Evolutionary conservation across 768 basidiomycete species (phyloP).

Genomic region (Suillus clintonianus): DNA sequence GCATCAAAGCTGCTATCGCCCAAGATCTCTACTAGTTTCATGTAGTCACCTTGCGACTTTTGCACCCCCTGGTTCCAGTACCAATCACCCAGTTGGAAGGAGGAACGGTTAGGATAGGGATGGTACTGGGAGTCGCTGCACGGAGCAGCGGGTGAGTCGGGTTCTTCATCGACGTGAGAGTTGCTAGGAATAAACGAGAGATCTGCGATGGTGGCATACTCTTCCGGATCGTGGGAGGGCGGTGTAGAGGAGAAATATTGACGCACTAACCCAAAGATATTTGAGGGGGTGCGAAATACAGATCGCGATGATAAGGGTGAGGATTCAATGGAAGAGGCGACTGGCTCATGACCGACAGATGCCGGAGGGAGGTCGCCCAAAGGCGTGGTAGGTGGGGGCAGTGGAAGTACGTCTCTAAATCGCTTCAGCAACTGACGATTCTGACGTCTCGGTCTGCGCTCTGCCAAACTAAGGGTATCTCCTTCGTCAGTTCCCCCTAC

Average conservation of each 20-base stretch:
- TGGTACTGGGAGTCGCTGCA: background rate
- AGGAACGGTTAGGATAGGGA: slow-evolving; percentile 16
- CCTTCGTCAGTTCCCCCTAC: no score
- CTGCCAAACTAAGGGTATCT: background rate
- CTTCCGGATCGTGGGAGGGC: background rate
- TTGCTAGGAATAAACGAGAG: background rate
- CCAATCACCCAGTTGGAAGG: background rate
- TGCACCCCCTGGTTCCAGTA: slow-evolving; percentile 7
- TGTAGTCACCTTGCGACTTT: background rate
- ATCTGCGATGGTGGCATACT: background rate
- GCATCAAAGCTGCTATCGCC: slow-evolving; percentile 2
- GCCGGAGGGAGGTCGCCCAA: background rate
- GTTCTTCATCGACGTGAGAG: background rate
- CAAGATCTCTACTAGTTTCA: background rate
- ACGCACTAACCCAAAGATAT: background rate
- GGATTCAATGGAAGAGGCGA: no score
- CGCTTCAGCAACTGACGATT: background rate
- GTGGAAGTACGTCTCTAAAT: background rate
- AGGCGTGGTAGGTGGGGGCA: background rate
- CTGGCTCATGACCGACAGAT: background rate
- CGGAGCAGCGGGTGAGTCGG: background rate
- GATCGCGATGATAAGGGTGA: no score
- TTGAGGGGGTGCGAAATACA: background rate
- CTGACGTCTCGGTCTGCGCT: background rate
- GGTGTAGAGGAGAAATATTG: background rate